Conservation (phyloP, 495 filamentous ascomycete genomes). For the Saxispiralis lemnorum region DNA sequence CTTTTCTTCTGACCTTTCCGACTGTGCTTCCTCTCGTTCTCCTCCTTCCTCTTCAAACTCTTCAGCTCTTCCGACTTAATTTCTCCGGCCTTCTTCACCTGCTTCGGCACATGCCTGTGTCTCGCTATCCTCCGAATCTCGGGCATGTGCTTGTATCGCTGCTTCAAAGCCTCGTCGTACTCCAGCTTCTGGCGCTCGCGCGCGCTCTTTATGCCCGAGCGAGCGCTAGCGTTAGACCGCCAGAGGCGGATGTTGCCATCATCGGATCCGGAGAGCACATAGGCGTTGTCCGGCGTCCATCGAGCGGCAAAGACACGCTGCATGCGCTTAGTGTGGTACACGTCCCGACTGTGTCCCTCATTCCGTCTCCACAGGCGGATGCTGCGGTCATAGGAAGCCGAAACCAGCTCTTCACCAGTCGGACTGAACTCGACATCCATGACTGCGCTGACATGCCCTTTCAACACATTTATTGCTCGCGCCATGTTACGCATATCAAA, state of each 20-base stretch:
- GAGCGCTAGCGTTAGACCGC: slow-evolving; percentile 71
- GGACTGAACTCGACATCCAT: slow-evolving; percentile 95
- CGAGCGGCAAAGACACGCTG: slow-evolving; percentile 76
- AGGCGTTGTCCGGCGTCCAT: slow-evolving; percentile 78
- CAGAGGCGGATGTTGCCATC: slow-evolving; percentile 90
- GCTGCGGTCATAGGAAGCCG: slow-evolving; percentile 70
- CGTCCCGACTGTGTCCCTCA: slow-evolving; percentile 69
- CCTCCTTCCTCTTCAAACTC: slow-evolving; percentile 72
- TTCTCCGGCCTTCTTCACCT: slow-evolving; percentile 91
- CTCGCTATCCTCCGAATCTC: slow-evolving; percentile 79
- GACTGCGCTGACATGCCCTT: slow-evolving; percentile 88
- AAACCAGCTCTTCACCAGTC: slow-evolving; percentile 84
- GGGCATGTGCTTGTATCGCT: slow-evolving; percentile 86
- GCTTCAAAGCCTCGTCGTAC: slow-evolving; percentile 69
- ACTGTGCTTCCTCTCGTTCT: slow-evolving; percentile 84
- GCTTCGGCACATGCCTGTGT: slow-evolving; percentile 81
- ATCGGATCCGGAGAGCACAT: slow-evolving; percentile 70
- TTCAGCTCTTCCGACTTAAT: slow-evolving; percentile 85
- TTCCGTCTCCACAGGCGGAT: slow-evolving; percentile 65
- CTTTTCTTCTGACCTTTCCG: slow-evolving; percentile 59
- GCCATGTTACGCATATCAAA: slow-evolving; percentile 79
- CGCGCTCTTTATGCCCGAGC: slow-evolving; percentile 70
- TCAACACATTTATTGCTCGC: slow-evolving; percentile 75
- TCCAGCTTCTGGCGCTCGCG: slow-evolving; percentile 73
- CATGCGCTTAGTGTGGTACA: slow-evolving; percentile 97